Evolutionary conservation across 2,329 filamentous ascomycete genomes (phyloP).

Genomic region (Atkinsonella texensis): DNA sequence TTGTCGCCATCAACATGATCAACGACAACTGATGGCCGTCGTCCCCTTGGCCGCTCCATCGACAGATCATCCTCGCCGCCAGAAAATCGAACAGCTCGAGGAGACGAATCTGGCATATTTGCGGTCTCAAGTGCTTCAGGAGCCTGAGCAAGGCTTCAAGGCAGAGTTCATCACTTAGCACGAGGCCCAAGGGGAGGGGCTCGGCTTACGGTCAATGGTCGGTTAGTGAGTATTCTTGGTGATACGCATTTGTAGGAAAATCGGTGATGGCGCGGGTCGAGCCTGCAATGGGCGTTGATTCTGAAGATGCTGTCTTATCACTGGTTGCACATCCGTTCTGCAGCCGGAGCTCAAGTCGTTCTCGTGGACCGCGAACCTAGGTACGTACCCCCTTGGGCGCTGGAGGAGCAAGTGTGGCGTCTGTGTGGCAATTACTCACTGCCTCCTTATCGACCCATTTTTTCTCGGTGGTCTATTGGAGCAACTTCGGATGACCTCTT

Average conservation of each 20-base stretch:
- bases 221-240: not conserved
- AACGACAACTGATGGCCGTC: constrained; percentile 19
- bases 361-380: not conserved
- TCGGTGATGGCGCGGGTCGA: not conserved
- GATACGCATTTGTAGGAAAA: not conserved
- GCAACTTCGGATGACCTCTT: too few species aligned
- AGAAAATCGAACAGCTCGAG: constrained; percentile 45
- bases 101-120: constrained; percentile 35
- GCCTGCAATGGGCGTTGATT: not conserved
- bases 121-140: not conserved
- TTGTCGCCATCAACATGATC: constrained; percentile 16
- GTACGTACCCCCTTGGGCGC: too few species aligned
- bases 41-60: constrained; percentile 29
- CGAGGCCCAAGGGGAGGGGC: constrained; percentile 5
- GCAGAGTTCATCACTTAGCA: constrained; percentile 1
- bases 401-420: too few species aligned
- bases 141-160: not conserved
- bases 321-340: not conserved
- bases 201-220: constrained; percentile 5
- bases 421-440: too few species aligned
- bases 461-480: too few species aligned
- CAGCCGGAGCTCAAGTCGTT: not conserved
- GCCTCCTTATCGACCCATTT: too few species aligned
- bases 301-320: not conserved
- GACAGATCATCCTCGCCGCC: constrained; percentile 32